Evolutionary conservation across 441 rosid species (phyloP).

Genomic region (Eutrema salsugineum): DNA sequence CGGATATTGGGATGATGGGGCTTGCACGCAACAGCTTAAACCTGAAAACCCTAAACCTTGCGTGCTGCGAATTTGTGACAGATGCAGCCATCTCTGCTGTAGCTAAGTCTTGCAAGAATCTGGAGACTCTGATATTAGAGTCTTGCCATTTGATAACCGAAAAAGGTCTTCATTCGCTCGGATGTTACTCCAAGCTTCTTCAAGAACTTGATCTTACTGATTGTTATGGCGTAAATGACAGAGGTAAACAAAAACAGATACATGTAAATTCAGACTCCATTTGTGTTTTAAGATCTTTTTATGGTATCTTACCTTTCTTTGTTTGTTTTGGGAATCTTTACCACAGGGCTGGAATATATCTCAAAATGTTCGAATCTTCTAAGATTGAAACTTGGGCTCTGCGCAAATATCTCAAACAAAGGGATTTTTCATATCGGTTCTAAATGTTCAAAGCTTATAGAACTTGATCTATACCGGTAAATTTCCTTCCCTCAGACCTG

Average conservation of each 20-base stretch:
- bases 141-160: conserved; percentile 81
- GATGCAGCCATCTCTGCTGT: conserved; percentile 73
- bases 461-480: conserved; percentile 90
- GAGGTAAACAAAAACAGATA: conserved; percentile 43
- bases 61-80: conserved; percentile 70
- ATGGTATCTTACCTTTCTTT: neutral
- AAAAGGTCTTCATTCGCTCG: conserved; percentile 70
- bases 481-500: neutral
- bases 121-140: conserved; percentile 70
- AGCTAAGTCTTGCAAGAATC: conserved; percentile 61
- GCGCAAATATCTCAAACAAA: conserved; percentile 61
- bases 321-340: neutral
- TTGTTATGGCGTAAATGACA: conserved; percentile 65
- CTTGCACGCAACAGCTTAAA: conserved; percentile 58
- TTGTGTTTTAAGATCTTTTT: neutral
- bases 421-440: conserved; percentile 63
- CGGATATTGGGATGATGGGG: conserved; percentile 51
- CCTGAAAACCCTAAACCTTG: conserved; percentile 53
- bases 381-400: conserved; percentile 75
- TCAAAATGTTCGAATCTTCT: conserved; percentile 63
- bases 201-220: conserved; percentile 92
- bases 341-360: conserved; percentile 70
- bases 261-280: neutral
- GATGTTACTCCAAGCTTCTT: conserved; percentile 53
- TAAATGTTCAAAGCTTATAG: conserved; percentile 56